Evolutionary conservation across 2,329 filamentous ascomycete genomes (phyloP), one percentile per base, ranked within the genome.

Genomic region (Paecilomyces variotii): DNA sequence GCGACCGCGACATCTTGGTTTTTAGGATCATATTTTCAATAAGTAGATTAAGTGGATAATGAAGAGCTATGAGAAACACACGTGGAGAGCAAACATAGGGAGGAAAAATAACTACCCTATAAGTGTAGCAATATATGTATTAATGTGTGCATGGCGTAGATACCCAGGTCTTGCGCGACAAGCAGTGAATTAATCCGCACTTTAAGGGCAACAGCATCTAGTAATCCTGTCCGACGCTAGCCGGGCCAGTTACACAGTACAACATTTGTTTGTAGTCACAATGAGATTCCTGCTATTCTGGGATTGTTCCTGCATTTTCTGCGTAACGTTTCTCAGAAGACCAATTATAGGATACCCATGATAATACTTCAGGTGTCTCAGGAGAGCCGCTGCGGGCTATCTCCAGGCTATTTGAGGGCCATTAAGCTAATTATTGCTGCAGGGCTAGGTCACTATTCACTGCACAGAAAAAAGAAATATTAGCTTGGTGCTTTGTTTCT

Each of bases 1-100:
- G 32, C 14, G 57, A 52, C 6, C 56, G 57, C 19, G 61, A 57
- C 3, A 62, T 52, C 10, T 51, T 45, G 4, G n/a, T 45, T 14
- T 19, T 45, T 9, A 45, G 39, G 2, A 14, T 14, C 39, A 45
- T 45, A 2, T 45, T 24, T 45, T 19, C 4, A 45, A 10, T 9
- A 9, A 45, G 19, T 2, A 4, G 39, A 45, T 45, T 6, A 24
- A 4, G 39, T 45, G 39, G 9, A 19, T 9, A 45, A 45, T 19
- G 2, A 14, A 19, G 4, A 14, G 39, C 6, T 45, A 19, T 24
- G 32, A 11, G 9, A 34, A 12, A 11, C 32, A 34, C 32, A 34
- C 7, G 3, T 6, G 10, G 6, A 34, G 11, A 11, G 2, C 32
- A 34, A 34, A 19, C 19, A 19, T 19, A 19, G 19, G 32, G 11